phyloP scores from a whole-genome alignment of 768 basidiomycete species.

The Bullera alba region DNA sequence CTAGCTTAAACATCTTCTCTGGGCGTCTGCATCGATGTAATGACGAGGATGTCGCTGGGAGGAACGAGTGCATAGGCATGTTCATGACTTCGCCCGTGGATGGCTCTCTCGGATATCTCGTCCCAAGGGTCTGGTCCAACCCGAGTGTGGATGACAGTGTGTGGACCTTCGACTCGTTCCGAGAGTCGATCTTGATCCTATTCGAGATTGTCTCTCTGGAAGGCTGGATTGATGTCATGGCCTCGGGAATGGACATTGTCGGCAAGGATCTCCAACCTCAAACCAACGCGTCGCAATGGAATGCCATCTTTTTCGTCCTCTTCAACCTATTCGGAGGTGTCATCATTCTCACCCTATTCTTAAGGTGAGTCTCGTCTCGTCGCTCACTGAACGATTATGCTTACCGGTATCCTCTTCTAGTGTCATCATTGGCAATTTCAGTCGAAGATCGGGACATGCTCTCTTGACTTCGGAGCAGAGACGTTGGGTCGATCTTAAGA shows the following conservation, averaged over 20 bases:
- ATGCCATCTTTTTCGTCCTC: conserved; percentile 83
- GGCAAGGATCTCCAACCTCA: conserved; percentile 64
- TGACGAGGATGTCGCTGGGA: conserved; percentile 56
- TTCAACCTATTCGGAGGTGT: conserved; percentile 88
- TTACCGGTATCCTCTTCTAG: conserved; percentile 49
- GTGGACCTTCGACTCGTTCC: conserved; percentile 86
- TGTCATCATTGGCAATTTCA: conserved; percentile 93
- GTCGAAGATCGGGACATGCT: conserved; percentile 74
- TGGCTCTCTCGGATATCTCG: conserved; percentile 54
- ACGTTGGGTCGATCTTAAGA: conserved; percentile 90
- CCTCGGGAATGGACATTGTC: conserved; percentile 67
- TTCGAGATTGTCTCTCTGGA: conserved; percentile 95
- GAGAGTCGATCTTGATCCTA: conserved; percentile 73
- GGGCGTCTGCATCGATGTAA: conserved; percentile 81
- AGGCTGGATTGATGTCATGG: conserved; percentile 95
- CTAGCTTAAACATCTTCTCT: conserved; percentile 75
- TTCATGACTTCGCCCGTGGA: conserved; percentile 58
- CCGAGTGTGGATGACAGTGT: conserved; percentile 58
- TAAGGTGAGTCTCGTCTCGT: conserved; percentile 57
- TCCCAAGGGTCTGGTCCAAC: conserved; percentile 82
- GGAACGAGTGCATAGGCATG: conserved; percentile 66
- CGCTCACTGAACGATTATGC: neutral
- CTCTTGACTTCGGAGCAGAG: conserved; percentile 77
- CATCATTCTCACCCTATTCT: conserved; percentile 80
- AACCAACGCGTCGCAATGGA: conserved; percentile 65